A percentile compares a stretch with the other conserved stretches of the same genome.
phyloP scores from a whole-genome alignment of 805 yeast genomes.

The Isabelozyma heimii region DNA sequence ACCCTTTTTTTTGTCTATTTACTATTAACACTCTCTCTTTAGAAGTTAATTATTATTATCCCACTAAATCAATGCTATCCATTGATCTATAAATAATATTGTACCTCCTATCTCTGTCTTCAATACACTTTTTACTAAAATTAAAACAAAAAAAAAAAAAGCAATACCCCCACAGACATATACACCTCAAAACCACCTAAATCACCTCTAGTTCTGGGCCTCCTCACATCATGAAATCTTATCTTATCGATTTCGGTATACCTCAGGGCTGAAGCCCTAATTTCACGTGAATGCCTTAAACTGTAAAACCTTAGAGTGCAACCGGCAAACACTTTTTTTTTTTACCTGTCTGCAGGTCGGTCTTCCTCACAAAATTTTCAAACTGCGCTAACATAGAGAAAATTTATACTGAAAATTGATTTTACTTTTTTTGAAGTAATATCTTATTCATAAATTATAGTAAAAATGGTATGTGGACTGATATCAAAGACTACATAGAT shows the following conservation, averaged over 20 bases:
- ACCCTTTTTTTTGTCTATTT: neutral
- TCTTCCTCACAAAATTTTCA: neutral
- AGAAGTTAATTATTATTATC: neutral
- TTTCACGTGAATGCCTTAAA: neutral
- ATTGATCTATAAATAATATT: neutral
- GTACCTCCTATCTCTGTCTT: neutral
- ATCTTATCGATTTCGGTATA: neutral
- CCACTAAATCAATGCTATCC: neutral
- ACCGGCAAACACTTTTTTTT: neutral
- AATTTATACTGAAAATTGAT: neutral
- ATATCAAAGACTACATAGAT: neutral
- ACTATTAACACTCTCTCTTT: neutral
- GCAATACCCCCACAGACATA: too few species aligned
- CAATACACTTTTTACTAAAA: neutral
- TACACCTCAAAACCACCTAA: too few species aligned
- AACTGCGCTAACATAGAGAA: neutral
- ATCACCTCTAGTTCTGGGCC: too few species aligned
- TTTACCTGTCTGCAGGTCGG: neutral
- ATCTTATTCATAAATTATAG: neutral
- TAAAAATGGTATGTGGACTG: neutral
- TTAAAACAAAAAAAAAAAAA: too few species aligned
- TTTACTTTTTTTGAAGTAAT: neutral
- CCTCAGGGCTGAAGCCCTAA: neutral
- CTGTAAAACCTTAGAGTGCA: neutral
- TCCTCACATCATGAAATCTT: neutral